Evolutionary conservation across 768 basidiomycete genomes (phyloP), one percentile per base, ranked within the genome.

Genomic region (Xanthoconium stramineum): DNA sequence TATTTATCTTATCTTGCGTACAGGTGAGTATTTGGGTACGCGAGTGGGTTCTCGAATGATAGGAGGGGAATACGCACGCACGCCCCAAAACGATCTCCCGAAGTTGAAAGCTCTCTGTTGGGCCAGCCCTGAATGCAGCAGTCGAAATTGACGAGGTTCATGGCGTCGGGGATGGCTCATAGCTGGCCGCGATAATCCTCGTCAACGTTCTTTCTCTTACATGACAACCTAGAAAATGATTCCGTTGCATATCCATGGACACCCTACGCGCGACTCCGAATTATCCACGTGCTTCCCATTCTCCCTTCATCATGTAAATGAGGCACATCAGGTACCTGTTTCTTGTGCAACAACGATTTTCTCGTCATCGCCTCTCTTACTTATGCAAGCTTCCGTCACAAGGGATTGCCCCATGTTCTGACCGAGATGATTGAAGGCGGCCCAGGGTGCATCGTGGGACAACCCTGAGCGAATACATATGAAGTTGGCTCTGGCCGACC

Each of bases 1-100:
- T 0, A 8, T 44, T 17, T 48, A 14, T 46, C 59, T 57, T 3
- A 66, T 11, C 1, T 52, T 39, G 5, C 42, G 17, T 57, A 36
- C 58, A 96, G 88, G 88, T 91, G 32, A 92, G 91, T 64, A 76
- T 86, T 47, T 92, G 83, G 72, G 86, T 94, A 65, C 81, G 88
- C 32, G 81, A 86, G 45, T 98, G 96, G 96, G 93, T 90, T 0
- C 74, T 88, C 37, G 81, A 82, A 29, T 79, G 84, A 30, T 95
- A 89, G 91, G 65, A 74, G 5, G 86, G 89, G 67, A 77, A 78
- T 51, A 70, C 76, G 0, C 77, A 79, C 42, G 85, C 91, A 17
- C 76, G 83, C 33, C 74, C 92, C 42, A 64, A 70, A 13, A 76
- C 2, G 87, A 89, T 61, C 76, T 92, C 9, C 78, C 24, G 24